These are phyloP conservation scores for Stagonosporopsis cucurbitacearum DNA, from an alignment of 2,329 filamentous ascomycete species.

Conservation along the genomic window DNA sequence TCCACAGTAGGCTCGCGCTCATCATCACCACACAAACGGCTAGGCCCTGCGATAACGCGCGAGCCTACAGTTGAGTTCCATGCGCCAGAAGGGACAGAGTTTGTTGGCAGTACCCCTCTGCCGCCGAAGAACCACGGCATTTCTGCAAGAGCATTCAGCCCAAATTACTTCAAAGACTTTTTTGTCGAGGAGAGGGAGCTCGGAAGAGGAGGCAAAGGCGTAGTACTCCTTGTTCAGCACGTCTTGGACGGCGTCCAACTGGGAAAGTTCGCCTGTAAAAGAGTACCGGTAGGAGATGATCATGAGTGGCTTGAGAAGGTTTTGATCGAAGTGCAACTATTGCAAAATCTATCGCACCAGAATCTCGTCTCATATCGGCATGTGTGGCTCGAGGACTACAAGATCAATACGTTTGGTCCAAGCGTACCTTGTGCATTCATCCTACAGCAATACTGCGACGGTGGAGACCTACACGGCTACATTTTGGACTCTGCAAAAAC, in stretches of 20 bases:
- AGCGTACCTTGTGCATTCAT: constrained; percentile 96
- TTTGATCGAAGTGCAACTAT: constrained; percentile 87
- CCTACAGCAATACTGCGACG: constrained; percentile 95
- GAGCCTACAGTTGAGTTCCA: constrained; percentile 33
- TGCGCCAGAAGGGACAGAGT: constrained; percentile 59
- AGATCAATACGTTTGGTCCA: constrained; percentile 83
- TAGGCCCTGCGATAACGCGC: constrained; percentile 41
- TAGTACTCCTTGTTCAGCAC: constrained; percentile 92
- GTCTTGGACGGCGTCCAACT: constrained; percentile 87
- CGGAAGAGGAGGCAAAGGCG: constrained; percentile 89
- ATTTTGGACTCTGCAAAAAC: constrained; percentile 73
- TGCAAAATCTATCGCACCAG: constrained; percentile 89
- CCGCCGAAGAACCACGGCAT: constrained; percentile 68
- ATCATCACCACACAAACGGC: constrained; percentile 58
- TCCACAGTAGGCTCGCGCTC: constrained; percentile 58
- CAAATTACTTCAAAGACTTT: constrained; percentile 90
- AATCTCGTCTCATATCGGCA: constrained; percentile 97
- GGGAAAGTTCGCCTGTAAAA: constrained; percentile 94
- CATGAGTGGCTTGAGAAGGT: constrained; percentile 96
- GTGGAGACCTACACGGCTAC: constrained; percentile 87
- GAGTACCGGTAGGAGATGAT: constrained; percentile 91
- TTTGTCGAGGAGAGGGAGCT: constrained; percentile 89
- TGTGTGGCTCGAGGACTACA: constrained; percentile 92
- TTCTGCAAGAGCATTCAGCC: constrained; percentile 84
- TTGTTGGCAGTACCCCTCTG: constrained; percentile 54